Evolutionary conservation across 1,139 yeast species (phyloP).

Genomic region (Yarrowia galli): DNA sequence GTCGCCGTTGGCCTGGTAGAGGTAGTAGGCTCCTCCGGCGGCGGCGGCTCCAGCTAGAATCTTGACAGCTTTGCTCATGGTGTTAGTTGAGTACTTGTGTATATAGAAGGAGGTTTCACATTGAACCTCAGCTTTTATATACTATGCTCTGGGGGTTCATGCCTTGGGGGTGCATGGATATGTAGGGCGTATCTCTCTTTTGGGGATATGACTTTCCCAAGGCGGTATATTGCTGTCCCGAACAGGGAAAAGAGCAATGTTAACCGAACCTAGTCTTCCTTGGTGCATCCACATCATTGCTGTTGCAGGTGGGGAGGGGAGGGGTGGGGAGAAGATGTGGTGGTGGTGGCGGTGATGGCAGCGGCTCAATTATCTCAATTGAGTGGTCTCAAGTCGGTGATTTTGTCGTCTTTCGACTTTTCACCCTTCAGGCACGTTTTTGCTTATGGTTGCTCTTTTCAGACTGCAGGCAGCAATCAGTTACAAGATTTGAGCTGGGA

Average conservation of each 20-base stretch:
- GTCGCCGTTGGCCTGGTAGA: conserved; percentile 50
- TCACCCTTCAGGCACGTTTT: too few species aligned
- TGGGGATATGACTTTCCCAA: not conserved
- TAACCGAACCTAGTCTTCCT: conserved; percentile 18
- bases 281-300: conserved; percentile 30
- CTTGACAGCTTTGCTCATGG: conserved; percentile 40
- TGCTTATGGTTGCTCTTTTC: conserved; percentile 8
- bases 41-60: conserved; percentile 47
- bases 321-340: not conserved
- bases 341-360: too few species aligned
- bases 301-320: conserved; percentile 12
- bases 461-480: conserved; percentile 11
- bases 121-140: not conserved
- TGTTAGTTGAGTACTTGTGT: not conserved
- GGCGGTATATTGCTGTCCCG: not conserved
- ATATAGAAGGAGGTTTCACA: conserved; percentile 12
- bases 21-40: conserved; percentile 54
- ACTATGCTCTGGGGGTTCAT: conserved; percentile 9
- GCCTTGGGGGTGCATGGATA: conserved; percentile 1
- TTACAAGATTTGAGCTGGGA: too few species aligned
- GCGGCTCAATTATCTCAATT: not conserved
- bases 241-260: conserved; percentile 19
- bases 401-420: not conserved
- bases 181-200: not conserved
- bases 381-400: not conserved